These are phyloP conservation scores for Sugiyamaella grinbergsii DNA, from an alignment of 1,139 yeast species.

Conservation along the genomic window DNA sequence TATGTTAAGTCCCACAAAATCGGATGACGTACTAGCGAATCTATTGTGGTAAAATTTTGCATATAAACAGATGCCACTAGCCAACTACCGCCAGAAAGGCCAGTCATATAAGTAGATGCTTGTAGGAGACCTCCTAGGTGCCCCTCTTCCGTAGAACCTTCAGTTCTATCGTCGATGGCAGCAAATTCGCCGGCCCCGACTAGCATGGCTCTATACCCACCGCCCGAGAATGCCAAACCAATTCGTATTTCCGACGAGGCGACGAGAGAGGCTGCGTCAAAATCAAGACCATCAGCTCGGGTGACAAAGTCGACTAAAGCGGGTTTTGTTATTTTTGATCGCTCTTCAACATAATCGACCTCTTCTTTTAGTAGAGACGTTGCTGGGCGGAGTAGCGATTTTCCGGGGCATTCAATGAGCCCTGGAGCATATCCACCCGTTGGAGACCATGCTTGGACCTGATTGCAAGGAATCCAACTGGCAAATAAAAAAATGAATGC, in stretches of 20 bases:
- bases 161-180: slow-evolving; percentile 76
- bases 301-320: slow-evolving; percentile 59
- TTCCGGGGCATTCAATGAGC: slow-evolving; percentile 22
- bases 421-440: slow-evolving; percentile 32
- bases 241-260: slow-evolving; percentile 49
- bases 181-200: slow-evolving; percentile 82
- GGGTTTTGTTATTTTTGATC: slow-evolving; percentile 57
- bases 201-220: slow-evolving; percentile 91
- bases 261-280: slow-evolving; percentile 56
- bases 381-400: slow-evolving; percentile 23
- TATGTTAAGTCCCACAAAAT: slow-evolving; percentile 68
- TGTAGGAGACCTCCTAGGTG: slow-evolving; percentile 78
- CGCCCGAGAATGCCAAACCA: slow-evolving; percentile 85
- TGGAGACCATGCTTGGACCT: slow-evolving; percentile 26
- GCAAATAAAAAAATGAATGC: not conserved
- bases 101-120: slow-evolving; percentile 75
- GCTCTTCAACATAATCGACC: slow-evolving; percentile 32
- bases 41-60: slow-evolving; percentile 80
- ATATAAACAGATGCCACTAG: slow-evolving; percentile 77
- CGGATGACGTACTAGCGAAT: slow-evolving; percentile 56
- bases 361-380: slow-evolving; percentile 31
- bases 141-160: slow-evolving; percentile 55
- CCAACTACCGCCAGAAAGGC: slow-evolving; percentile 92
- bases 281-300: slow-evolving; percentile 59
- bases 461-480: not conserved